These are phyloP conservation scores for Colletotrichum spaethianum DNA, from an alignment of 2,329 filamentous ascomycete species.

Conservation along the genomic window DNA sequence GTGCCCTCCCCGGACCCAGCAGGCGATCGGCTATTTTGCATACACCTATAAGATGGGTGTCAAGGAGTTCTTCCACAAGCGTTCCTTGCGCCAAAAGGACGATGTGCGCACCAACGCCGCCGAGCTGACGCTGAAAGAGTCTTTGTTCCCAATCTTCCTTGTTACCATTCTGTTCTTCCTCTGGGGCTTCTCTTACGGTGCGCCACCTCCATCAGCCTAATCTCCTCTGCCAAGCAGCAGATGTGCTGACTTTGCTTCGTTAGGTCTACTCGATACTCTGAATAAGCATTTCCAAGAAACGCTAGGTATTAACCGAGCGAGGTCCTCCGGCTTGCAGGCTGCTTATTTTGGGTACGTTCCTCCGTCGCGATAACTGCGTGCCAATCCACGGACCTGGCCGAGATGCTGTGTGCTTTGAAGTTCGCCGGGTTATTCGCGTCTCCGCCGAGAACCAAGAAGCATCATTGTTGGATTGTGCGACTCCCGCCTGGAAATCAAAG, in stretches of 20 bases:
- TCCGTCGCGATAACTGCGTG: not conserved
- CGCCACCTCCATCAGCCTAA: conserved; percentile 39
- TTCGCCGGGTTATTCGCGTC: not conserved
- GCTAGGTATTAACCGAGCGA: conserved; percentile 58
- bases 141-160: conserved; percentile 75
- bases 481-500: too few relatives aligned
- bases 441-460: too few relatives aligned
- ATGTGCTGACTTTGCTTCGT: not conserved
- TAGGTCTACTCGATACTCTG: conserved; percentile 47
- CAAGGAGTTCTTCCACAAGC: conserved; percentile 60
- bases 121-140: conserved; percentile 76
- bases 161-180: conserved; percentile 60
- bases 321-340: conserved; percentile 60
- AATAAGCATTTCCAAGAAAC: conserved; percentile 66
- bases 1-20: not conserved
- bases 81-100: conserved; percentile 61
- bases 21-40: not conserved
- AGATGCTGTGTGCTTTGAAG: too few relatives aligned
- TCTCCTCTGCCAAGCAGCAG: not conserved
- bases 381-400: not conserved
- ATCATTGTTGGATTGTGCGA: too few relatives aligned
- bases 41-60: conserved; percentile 54
- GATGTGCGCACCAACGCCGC: conserved; percentile 58
- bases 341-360: conserved; percentile 50
- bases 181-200: conserved; percentile 43